Conservation (phyloP, 169 alveolate genomes). For the Plasmodium knowlesi region DNA sequence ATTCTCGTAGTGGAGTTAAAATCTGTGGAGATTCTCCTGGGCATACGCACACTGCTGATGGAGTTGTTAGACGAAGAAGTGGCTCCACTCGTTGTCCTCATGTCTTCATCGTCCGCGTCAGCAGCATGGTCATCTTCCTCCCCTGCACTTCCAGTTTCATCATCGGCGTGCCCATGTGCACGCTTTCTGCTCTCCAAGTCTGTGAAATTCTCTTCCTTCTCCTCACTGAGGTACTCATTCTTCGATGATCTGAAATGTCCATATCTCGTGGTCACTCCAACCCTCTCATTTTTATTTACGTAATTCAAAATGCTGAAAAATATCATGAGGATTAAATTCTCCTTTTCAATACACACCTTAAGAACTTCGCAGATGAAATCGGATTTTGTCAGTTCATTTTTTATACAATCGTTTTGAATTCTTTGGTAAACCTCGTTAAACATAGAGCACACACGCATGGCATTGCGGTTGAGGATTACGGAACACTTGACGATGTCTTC, state of each 20-base stretch:
- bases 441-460: slow-evolving; percentile 12
- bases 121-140: background rate
- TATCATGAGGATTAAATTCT: slow-evolving; percentile 67
- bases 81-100: slow-evolving; percentile 21
- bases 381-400: slow-evolving; percentile 23
- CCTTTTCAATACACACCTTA: slow-evolving; percentile 69
- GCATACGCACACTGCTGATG: background rate
- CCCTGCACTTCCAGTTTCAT: background rate
- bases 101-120: slow-evolving; percentile 10
- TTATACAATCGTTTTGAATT: slow-evolving; percentile 23
- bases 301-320: slow-evolving; percentile 25
- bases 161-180: background rate
- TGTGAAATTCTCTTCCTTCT: slow-evolving; percentile 9
- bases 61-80: slow-evolving; percentile 40
- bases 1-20: slow-evolving; percentile 13
- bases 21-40: background rate
- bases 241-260: background rate
- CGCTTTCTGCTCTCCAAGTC: slow-evolving; percentile 22
- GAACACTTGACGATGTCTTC: slow-evolving; percentile 60
- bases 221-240: slow-evolving; percentile 9
- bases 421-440: slow-evolving; percentile 49
- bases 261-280: slow-evolving; percentile 4
- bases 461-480: slow-evolving; percentile 40
- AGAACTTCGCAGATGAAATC: slow-evolving; percentile 27
- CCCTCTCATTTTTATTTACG: slow-evolving; percentile 37